Percentiles rank a stretch among this genome's conserved stretches.
Conservation (phyloP, 2,329 filamentous ascomycete species). For the Daldinia sp. region DNA sequence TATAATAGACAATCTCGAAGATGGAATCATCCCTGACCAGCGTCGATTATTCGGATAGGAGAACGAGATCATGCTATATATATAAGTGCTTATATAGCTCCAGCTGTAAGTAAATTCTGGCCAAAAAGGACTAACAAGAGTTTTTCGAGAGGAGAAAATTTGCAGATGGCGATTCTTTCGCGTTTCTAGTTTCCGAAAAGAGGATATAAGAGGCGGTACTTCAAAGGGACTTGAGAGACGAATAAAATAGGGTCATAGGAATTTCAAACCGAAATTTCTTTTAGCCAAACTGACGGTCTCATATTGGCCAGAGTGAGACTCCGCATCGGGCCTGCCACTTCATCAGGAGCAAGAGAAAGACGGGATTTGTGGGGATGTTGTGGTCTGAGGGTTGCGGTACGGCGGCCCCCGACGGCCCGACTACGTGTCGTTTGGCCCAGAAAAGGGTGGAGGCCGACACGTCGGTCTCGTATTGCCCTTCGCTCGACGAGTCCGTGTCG, state of each 20-base stretch:
- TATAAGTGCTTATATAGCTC: not conserved
- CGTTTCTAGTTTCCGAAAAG: not conserved
- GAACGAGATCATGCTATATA: not conserved
- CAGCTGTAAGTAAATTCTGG: not conserved
- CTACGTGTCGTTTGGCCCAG: not conserved
- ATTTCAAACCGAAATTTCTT: not conserved
- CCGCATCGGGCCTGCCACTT: not conserved
- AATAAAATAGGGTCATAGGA: not conserved
- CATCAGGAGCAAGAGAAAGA: slow-evolving; percentile 4
- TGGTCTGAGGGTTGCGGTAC: not conserved
- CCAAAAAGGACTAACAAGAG: not conserved
- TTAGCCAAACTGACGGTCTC: not conserved
- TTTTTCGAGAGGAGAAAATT: not conserved
- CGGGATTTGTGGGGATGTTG: not conserved
- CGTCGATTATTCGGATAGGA: not conserved
- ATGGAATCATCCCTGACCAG: not conserved
- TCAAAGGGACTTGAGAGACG: not conserved
- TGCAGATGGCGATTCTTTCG: not conserved
- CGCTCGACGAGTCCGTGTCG: slow-evolving; percentile 3
- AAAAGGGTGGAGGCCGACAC: not conserved
- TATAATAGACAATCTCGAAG: not conserved
- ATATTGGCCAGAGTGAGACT: not conserved
- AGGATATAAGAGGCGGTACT: not conserved
- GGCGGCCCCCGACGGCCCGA: not conserved
- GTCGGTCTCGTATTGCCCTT: not conserved